These are phyloP conservation scores for Fusarium sp. DNA, from an alignment of 2,329 filamentous ascomycete species.

Conservation along the genomic window DNA sequence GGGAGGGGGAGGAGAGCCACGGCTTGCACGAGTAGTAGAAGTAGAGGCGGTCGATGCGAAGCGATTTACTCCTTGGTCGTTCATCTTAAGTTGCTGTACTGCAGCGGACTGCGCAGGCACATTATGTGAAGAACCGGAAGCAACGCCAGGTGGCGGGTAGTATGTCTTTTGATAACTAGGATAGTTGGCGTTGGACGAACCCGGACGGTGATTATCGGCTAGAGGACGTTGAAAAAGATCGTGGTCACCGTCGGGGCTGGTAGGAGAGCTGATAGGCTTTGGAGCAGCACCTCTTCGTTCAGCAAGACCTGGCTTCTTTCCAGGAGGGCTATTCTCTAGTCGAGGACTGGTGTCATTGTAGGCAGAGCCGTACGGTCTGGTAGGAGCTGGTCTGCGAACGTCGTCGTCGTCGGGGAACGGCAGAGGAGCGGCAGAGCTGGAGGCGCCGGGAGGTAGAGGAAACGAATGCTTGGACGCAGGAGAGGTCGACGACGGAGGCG, in stretches of 20 bases:
- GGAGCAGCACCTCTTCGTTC: conserved; percentile 86
- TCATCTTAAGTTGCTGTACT: conserved; percentile 50
- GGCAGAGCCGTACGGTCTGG: conserved; percentile 61
- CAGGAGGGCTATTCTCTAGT: conserved; percentile 66
- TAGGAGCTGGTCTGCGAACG: conserved; percentile 59
- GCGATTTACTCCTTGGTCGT: conserved; percentile 68
- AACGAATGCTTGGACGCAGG: conserved; percentile 67
- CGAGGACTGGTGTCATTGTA: conserved; percentile 67
- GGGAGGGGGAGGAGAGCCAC: conserved; percentile 93
- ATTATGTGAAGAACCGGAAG: conserved; percentile 53
- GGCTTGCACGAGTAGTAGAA: conserved; percentile 90
- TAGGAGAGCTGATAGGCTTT: conserved; percentile 85
- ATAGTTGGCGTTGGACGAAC: conserved; percentile 58
- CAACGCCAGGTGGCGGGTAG: conserved; percentile 68
- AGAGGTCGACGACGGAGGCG: conserved; percentile 60
- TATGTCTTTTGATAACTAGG: conserved; percentile 70
- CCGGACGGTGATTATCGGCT: conserved; percentile 58
- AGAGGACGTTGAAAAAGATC: conserved; percentile 81
- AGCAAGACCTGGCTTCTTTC: conserved; percentile 76
- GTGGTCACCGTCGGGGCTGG: conserved; percentile 80
- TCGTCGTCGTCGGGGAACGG: conserved; percentile 82
- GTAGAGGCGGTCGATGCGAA: conserved; percentile 88
- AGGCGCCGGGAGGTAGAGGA: conserved; percentile 75
- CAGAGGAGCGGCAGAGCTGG: conserved; percentile 74
- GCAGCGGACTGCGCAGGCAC: conserved; percentile 42